phyloP scores from a whole-genome alignment of 2,329 filamentous ascomycete genomes.

The Chrysosporium queenslandicum region DNA sequence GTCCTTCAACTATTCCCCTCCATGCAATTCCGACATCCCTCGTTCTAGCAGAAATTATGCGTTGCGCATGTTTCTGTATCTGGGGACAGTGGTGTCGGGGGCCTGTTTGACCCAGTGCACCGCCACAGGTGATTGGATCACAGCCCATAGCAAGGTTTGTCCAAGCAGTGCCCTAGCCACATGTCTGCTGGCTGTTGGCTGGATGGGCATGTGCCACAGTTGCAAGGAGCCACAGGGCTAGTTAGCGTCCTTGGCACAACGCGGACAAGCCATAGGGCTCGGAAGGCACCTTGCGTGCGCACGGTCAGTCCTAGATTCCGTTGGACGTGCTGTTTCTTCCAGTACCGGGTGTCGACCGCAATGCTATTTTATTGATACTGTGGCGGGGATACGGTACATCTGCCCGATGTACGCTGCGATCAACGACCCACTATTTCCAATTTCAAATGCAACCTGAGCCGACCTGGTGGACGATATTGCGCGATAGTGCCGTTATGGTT shows the following conservation, averaged over 20 bases:
- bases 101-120: slow-evolving; percentile 1
- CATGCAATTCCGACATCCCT: background rate
- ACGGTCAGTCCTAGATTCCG: too few relatives aligned
- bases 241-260: background rate
- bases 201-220: background rate
- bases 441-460: background rate
- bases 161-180: background rate
- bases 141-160: background rate
- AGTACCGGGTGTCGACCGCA: too few relatives aligned
- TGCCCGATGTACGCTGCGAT: background rate
- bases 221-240: background rate
- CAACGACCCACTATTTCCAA: background rate
- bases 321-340: too few relatives aligned
- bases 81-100: background rate
- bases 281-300: background rate
- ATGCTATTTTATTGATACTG: background rate
- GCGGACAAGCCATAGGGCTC: background rate
- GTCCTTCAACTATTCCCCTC: background rate
- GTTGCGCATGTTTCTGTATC: background rate
- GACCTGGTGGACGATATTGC: background rate
- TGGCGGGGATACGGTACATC: background rate
- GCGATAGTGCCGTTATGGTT: background rate
- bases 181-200: background rate
- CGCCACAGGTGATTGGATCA: slow-evolving; percentile 2
- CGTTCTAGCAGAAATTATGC: background rate